Base-by-base conservation (phyloP, 2,329 filamentous ascomycete genomes). In the Trichoderma atrobrunneum region DNA sequence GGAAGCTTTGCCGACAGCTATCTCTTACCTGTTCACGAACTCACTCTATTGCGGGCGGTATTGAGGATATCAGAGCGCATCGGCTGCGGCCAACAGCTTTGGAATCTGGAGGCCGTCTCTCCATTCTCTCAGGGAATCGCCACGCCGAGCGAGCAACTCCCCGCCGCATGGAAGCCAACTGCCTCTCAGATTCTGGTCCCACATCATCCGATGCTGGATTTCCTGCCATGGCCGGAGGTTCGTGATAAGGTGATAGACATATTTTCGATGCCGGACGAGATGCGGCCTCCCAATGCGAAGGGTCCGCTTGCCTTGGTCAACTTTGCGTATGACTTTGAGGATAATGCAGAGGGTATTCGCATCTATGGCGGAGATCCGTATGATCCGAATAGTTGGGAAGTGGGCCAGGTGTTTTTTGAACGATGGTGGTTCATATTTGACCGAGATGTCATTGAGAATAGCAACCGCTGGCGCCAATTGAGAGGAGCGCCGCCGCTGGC, bases 381-480 rank as follows among this genome's bases (percentile, higher is more conserved):
- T 73, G 82, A 86, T 63, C 79, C 82, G 7, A 76, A 78, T 28
- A 82, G 81, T 34, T 90, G 88, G 87, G 88, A 90, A 77, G 82
- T 90, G 14, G 87, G 88, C 1, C 87, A 89, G 78, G 76, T 84
- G n/a, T 78, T 89, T 26, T 89, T 89, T 77, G 83, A 86, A 78
- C 82, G 84, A 54, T 90, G 88, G 88, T 90, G 87, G 87, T 57
- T 88, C 79, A 78, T 88, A 43, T 86, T 90, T 76, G 88, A 90
- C 75, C 77, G 82, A 10, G 80, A 81, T 12, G 83, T 89, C 18
- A 78, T 90, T n/a, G 83, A 85, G 59, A 83, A 82, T 67, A 88
- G 87, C 76, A 89, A 90, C 78, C 79, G 82, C 65, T 83, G 84
- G 82, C 82, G 87, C 73, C 80, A 75, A 67, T 76, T 83, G 68